phyloP scores from a whole-genome alignment of 345 rosid species.

The Brassica nigra region DNA sequence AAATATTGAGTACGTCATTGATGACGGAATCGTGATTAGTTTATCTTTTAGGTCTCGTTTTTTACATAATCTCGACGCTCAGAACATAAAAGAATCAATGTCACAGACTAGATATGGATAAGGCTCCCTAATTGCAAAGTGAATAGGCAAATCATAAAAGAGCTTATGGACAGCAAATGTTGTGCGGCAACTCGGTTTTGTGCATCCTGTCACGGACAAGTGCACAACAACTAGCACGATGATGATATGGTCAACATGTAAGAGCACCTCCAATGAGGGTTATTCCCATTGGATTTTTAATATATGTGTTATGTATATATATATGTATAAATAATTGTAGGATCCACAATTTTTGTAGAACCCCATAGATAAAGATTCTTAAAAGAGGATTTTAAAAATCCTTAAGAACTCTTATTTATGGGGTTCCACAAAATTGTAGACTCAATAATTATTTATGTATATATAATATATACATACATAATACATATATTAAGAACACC shows the following conservation, averaged over 20 bases:
- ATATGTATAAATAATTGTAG: too few relatives aligned
- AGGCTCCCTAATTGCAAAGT: neutral
- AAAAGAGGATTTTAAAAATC: too few relatives aligned
- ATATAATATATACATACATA: too few relatives aligned
- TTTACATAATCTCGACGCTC: neutral
- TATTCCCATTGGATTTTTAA: too few relatives aligned
- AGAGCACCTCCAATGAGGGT: too few relatives aligned
- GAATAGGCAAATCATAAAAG: neutral
- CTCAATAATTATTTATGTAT: too few relatives aligned
- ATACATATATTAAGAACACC: too few relatives aligned
- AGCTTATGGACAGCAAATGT: neutral
- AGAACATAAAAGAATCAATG: neutral
- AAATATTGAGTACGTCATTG: conserved; percentile 14
- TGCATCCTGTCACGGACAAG: neutral
- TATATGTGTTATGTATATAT: too few relatives aligned
- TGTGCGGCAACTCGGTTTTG: neutral
- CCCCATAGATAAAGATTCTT: too few relatives aligned
- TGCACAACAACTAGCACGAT: neutral
- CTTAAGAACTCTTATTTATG: too few relatives aligned
- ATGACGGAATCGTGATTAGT: neutral
- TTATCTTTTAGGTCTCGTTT: neutral
- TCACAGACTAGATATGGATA: neutral
- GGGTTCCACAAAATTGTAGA: too few relatives aligned
- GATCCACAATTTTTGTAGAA: too few relatives aligned
- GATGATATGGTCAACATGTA: neutral